Evolutionary conservation across 805 yeast species (phyloP).

Genomic region (Debaryomyces prosopidis): DNA sequence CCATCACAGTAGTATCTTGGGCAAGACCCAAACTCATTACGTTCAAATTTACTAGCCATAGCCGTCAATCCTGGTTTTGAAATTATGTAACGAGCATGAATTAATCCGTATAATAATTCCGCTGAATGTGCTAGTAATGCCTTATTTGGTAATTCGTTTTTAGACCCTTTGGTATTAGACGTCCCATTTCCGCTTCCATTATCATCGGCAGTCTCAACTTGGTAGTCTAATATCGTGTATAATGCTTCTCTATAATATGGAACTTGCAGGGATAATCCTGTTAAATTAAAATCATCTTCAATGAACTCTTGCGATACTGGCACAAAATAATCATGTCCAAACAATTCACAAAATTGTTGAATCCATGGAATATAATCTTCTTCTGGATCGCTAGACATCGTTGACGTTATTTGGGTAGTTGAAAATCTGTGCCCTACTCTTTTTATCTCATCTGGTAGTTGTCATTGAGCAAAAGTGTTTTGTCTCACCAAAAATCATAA

Average conservation of each 20-base stretch:
- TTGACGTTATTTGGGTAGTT: background rate
- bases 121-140: slow-evolving; percentile 87
- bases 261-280: slow-evolving; percentile 82
- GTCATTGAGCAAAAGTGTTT: background rate
- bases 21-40: slow-evolving; percentile 86
- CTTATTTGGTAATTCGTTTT: slow-evolving; percentile 57
- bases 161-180: slow-evolving; percentile 5
- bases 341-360: slow-evolving; percentile 71
- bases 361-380: slow-evolving; percentile 79
- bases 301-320: slow-evolving; percentile 91
- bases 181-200: slow-evolving; percentile 13
- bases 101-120: slow-evolving; percentile 87
- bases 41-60: slow-evolving; percentile 92
- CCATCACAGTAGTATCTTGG: slow-evolving; percentile 89
- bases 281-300: slow-evolving; percentile 94
- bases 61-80: slow-evolving; percentile 87
- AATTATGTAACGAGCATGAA: slow-evolving; percentile 88
- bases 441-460: background rate
- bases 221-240: slow-evolving; percentile 87
- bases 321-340: slow-evolving; percentile 88
- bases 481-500: background rate
- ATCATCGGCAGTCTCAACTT: slow-evolving; percentile 49
- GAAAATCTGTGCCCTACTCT: background rate
- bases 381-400: slow-evolving; percentile 44
- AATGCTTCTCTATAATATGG: slow-evolving; percentile 91